Evolutionary conservation across 208 protist genomes (phyloP).

Genomic region (Trypanosoma platydactyli): DNA sequence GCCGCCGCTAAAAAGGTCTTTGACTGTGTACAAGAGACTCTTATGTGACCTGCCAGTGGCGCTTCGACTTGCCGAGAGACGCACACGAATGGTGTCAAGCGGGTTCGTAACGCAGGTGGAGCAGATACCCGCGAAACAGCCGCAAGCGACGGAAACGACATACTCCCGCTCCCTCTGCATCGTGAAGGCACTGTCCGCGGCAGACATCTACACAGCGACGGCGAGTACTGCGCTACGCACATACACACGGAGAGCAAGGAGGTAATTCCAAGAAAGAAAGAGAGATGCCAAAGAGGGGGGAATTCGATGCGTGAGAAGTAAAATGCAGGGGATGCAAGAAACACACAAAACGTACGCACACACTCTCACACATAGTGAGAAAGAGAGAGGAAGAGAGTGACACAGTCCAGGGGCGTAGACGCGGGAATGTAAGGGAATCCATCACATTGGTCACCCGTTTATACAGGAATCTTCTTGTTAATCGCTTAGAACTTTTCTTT

Average conservation of each 20-base stretch:
- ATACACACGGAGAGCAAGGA: constrained; percentile 11
- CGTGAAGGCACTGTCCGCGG: neutral
- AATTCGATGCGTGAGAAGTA: no score
- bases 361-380: no score
- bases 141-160: constrained; percentile 67
- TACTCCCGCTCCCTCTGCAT: constrained; percentile 43
- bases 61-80: constrained; percentile 61
- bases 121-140: constrained; percentile 84
- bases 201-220: constrained; percentile 11
- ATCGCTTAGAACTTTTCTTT: no score
- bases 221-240: neutral
- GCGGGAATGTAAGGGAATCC: no score
- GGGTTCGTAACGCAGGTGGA: constrained; percentile 90
- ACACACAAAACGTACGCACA: no score
- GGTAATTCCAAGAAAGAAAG: neutral
- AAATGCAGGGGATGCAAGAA: no score
- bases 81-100: constrained; percentile 87
- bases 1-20: constrained; percentile 71
- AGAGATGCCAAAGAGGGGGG: no score
- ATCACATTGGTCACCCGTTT: no score
- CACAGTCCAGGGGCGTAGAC: no score
- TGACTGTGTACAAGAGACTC: constrained; percentile 62
- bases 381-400: no score
- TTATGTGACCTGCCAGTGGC: constrained; percentile 84
- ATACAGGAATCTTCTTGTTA: no score